Evolutionary conservation across 2,329 filamentous ascomycete genomes (phyloP), one percentile per base, ranked within the genome.

Genomic region (Epichloe brachyelytri): DNA sequence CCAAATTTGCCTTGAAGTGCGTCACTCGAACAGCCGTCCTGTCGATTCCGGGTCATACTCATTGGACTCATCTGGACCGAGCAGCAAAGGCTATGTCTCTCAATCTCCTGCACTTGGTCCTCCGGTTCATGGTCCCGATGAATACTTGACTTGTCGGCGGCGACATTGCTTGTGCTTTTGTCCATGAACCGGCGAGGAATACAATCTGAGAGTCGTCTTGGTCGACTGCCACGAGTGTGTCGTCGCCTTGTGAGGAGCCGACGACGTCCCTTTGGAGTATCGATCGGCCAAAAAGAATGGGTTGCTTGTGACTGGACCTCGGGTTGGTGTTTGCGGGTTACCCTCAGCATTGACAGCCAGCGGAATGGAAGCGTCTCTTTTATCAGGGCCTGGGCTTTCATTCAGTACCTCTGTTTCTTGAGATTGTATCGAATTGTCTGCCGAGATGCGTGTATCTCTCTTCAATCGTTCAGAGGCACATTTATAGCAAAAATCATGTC

Each of bases 401-500:
- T 7, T 43, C 37, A 17, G 17, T 19, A 20, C 5, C 14, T 38
- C 12, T 22, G 3, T 3, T 30, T 4, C 5, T 14, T 7, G n/a
- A 12, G 6, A n/a, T n/a, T 22, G 38, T 22, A 17, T 43, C 17
- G 22, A 38, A 11, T 22, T 40, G n/a, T 39, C 26, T 40, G 26
- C 14, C 17, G n/a, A 33, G 17, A 12, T 10, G 22, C 5, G 10
- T 33, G 30, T 17, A 20, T 40, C 26, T 34, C 33, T 17, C 39
- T 52, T 40, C 14, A 54, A 50, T n/a, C 67, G 51, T 48, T 72
- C 66, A 43, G 64, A 67, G 8, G 60, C 63, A 55, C 76, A 79
- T 50, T 71, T 71, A 34, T 62, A 54, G 56, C 76, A 80, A 15
- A 76, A 68, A 10, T 65, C 67, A 58, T 80, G 77, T 1, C 72